These are phyloP conservation scores for Conticribra weissflogii DNA, from an alignment of 108 stramenopile species.

Conservation along the genomic window DNA sequence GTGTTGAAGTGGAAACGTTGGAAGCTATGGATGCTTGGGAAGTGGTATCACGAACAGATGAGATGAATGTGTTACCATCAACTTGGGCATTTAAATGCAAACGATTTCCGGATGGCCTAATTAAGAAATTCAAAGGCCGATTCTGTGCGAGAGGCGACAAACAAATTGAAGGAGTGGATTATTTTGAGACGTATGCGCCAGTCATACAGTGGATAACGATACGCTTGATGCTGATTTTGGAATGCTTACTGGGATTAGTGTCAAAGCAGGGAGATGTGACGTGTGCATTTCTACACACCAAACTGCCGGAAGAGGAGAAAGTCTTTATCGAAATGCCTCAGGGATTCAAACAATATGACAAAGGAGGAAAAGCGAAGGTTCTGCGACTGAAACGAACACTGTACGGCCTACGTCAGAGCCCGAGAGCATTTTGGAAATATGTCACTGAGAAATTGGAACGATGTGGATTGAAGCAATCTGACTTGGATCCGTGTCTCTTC, in stretches of 20 bases:
- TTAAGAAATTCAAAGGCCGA: conserved; percentile 55
- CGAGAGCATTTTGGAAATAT: conserved; percentile 39
- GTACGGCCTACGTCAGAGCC: conserved; percentile 39
- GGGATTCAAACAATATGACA: conserved; percentile 23
- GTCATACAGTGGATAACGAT: conserved; percentile 52
- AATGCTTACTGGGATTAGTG: not conserved
- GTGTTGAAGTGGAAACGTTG: no score
- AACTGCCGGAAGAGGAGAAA: conserved; percentile 29
- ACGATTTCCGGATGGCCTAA: conserved; percentile 46
- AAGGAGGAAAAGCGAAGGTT: not conserved
- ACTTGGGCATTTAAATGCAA: no score
- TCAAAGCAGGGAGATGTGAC: conserved; percentile 25
- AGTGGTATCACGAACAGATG: no score
- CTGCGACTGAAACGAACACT: conserved; percentile 28
- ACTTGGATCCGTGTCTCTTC: conserved; percentile 53
- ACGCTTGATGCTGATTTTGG: conserved; percentile 26
- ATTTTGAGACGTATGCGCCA: conserved; percentile 44
- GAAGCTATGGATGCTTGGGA: no score
- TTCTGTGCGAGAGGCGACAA: conserved; percentile 49
- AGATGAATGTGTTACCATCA: no score
- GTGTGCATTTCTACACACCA: conserved; percentile 54
- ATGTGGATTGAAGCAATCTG: conserved; percentile 14
- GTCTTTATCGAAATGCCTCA: no score
- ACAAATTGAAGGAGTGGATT: conserved; percentile 32
- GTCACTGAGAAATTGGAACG: conserved; percentile 17